Conservation (phyloP, 2,329 filamentous ascomycete genomes). For the Colletotrichum higginsianum region DNA sequence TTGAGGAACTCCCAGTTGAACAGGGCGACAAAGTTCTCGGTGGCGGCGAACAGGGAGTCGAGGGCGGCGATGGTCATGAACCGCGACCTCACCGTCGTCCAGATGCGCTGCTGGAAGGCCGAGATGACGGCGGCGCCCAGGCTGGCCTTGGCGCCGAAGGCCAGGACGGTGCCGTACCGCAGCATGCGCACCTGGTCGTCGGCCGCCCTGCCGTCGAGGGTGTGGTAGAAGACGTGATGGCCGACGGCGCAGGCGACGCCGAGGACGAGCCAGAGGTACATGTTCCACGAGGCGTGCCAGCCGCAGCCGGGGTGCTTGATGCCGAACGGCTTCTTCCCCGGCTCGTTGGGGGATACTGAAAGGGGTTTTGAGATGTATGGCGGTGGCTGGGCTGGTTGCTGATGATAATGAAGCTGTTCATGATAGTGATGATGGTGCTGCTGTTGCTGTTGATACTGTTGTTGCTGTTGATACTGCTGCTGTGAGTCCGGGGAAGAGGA, state of each 20-base stretch:
- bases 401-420: background rate
- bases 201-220: slow-evolving; percentile 49
- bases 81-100: slow-evolving; percentile 44
- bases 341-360: slow-evolving; percentile 5
- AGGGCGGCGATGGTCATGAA: slow-evolving; percentile 43
- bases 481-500: background rate
- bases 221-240: slow-evolving; percentile 54
- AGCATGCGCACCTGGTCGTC: slow-evolving; percentile 53
- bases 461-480: slow-evolving; percentile 1
- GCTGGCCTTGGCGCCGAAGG: slow-evolving; percentile 54
- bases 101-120: slow-evolving; percentile 45
- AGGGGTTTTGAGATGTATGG: slow-evolving; percentile 15
- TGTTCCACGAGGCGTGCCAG: slow-evolving; percentile 55
- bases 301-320: slow-evolving; percentile 1
- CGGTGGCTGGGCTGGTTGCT: slow-evolving; percentile 4
- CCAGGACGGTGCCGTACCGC: slow-evolving; percentile 53
- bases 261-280: slow-evolving; percentile 53
- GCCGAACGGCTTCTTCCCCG: slow-evolving; percentile 6
- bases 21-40: slow-evolving; percentile 50
- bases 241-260: slow-evolving; percentile 52
- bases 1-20: slow-evolving; percentile 49
- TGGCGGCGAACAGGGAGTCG: slow-evolving; percentile 52
- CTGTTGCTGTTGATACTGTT: too few species aligned
- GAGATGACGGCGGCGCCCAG: slow-evolving; percentile 52
- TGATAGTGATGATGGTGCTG: too few species aligned